A percentile compares a stretch with the other conserved stretches of the same genome.
Evolutionary conservation across 1,139 yeast species (phyloP).

Genomic region (Saccharomyces hybrid): DNA sequence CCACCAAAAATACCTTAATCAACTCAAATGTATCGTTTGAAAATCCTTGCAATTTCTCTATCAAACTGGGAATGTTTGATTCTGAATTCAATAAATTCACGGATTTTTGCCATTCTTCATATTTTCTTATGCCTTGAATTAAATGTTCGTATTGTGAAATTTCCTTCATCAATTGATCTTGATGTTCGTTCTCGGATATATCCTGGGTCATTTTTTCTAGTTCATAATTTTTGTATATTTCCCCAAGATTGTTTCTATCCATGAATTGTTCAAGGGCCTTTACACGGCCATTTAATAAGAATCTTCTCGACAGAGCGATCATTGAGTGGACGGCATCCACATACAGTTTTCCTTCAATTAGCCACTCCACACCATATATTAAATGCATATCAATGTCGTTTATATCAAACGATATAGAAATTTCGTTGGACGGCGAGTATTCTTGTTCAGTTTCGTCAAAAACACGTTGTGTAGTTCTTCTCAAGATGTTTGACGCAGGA

Average conservation of each 20-base stretch:
- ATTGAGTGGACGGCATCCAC: constrained; percentile 60
- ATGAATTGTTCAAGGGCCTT: constrained; percentile 53
- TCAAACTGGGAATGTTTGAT: constrained; percentile 23
- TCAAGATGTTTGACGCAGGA: constrained; percentile 53
- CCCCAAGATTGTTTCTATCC: constrained; percentile 42
- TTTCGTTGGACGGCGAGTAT: constrained; percentile 36
- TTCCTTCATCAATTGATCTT: constrained; percentile 33
- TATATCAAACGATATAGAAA: constrained; percentile 36
- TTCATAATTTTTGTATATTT: constrained; percentile 50
- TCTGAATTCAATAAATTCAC: constrained; percentile 19
- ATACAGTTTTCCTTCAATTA: constrained; percentile 56
- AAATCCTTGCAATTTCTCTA: constrained; percentile 27
- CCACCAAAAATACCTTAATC: constrained; percentile 27
- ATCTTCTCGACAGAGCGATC: constrained; percentile 53
- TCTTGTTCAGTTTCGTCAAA: constrained; percentile 48
- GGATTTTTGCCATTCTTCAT: constrained; percentile 32
- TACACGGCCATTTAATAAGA: constrained; percentile 59
- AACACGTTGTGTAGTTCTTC: constrained; percentile 60
- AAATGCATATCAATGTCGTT: constrained; percentile 49
- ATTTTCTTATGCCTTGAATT: constrained; percentile 35
- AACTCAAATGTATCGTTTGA: constrained; percentile 20
- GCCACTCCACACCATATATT: constrained; percentile 66
- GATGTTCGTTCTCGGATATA: constrained; percentile 29
- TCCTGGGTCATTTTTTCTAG: constrained; percentile 35
- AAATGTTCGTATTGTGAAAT: constrained; percentile 47